A percentile compares a stretch with the other conserved stretches of the same genome.
These are phyloP conservation scores for Ceratobasidium sp. DNA, from an alignment of 1,284 basidiomycete species.

Conservation along the genomic window DNA sequence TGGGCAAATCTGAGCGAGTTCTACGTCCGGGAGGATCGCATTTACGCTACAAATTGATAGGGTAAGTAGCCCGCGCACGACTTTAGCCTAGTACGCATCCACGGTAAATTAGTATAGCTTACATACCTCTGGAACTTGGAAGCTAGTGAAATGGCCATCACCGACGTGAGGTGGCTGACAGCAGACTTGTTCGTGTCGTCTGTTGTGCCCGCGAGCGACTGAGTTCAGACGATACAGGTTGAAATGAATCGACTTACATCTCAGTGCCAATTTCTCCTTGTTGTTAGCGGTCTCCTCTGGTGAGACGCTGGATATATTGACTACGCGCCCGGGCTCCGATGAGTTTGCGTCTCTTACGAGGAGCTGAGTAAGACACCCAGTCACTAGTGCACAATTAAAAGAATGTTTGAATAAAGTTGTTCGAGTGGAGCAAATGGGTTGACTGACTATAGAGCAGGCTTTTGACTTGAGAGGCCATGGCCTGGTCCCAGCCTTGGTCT, in stretches of 20 bases:
- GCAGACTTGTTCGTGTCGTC: constrained; percentile 78
- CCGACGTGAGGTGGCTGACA: constrained; percentile 79
- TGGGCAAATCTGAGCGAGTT: constrained; percentile 16
- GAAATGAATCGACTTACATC: constrained; percentile 12
- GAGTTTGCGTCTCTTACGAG: constrained; percentile 74
- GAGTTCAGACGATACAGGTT: neutral
- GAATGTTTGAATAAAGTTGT: no score
- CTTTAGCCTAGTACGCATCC: neutral
- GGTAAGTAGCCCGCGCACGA: neutral
- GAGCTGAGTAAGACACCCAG: constrained; percentile 65
- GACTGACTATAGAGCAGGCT: constrained; percentile 74
- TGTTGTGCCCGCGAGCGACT: constrained; percentile 50
- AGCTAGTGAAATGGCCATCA: constrained; percentile 21
- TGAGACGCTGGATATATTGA: constrained; percentile 80
- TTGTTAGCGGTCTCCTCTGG: neutral
- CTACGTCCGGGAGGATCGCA: constrained; percentile 41
- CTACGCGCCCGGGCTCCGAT: constrained; percentile 75
- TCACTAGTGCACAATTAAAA: constrained; percentile 27
- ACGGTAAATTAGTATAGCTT: neutral
- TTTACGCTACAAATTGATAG: constrained; percentile 25
- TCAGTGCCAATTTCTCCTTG: constrained; percentile 3
- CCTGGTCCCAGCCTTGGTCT: constrained; percentile 80
- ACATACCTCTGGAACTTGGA: constrained; percentile 24
- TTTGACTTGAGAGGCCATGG: constrained; percentile 85
- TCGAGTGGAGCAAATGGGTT: neutral